Percentiles rank a stretch among this genome's conserved stretches.
These are phyloP conservation scores for Eimeria acervulina DNA, from an alignment of 169 alveolate genomes.

Conservation along the genomic window DNA sequence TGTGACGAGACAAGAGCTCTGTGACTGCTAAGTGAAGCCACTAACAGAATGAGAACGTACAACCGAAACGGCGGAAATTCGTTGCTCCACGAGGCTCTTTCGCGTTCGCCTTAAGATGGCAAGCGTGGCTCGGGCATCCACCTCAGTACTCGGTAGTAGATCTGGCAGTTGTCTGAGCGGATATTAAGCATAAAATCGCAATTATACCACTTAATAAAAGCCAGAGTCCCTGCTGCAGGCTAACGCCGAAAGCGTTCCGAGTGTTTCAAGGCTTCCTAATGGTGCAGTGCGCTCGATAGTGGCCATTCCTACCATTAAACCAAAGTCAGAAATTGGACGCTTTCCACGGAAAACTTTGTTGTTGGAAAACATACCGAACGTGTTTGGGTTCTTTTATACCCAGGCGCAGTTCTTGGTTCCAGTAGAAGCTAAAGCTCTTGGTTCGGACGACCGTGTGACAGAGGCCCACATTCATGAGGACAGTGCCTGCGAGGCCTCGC, in stretches of 20 bases:
- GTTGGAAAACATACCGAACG: neutral
- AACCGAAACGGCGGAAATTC: conserved; percentile 2
- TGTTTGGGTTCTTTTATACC: neutral
- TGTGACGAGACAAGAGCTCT: neutral
- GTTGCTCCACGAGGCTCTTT: conserved; percentile 33
- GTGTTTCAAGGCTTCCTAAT: neutral
- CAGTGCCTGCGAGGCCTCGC: conserved; percentile 13
- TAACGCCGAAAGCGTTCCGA: neutral
- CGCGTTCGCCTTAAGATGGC: conserved; percentile 55
- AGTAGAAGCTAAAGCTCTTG: conserved; percentile 53
- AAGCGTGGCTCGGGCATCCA: conserved; percentile 44
- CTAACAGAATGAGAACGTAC: neutral
- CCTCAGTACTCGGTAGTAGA: neutral
- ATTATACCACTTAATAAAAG: neutral
- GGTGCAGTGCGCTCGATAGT: neutral
- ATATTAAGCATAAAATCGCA: neutral
- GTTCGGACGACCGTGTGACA: conserved; percentile 36
- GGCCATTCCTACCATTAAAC: neutral
- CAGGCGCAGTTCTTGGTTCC: conserved; percentile 40
- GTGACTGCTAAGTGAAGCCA: neutral
- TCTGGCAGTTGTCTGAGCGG: conserved; percentile 6
- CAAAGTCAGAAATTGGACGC: neutral
- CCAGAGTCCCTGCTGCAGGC: neutral
- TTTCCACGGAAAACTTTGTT: neutral
- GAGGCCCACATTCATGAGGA: conserved; percentile 40